Evolutionary conservation across 2,329 filamentous ascomycete species (phyloP), one percentile per base, ranked within the genome.

Genomic region (Laburnicola sp.): DNA sequence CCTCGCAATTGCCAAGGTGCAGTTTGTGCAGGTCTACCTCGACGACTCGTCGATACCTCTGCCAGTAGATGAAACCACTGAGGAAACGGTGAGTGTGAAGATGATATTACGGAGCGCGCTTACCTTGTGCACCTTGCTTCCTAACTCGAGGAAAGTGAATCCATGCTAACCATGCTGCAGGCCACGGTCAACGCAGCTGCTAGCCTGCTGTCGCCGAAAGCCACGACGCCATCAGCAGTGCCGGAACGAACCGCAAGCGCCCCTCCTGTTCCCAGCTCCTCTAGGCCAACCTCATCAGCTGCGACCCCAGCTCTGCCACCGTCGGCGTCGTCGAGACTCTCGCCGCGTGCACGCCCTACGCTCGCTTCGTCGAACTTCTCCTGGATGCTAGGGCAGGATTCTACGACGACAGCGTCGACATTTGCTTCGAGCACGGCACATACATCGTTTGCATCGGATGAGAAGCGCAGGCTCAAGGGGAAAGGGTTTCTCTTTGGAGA

Each of bases 311-410:
- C 51, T 8, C 48, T 32, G 28, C 41, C 53, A 39, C 51, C 58
- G 4, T 48, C 60, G 26, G 47, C 54, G n/a, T 48, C 59, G 7
- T 53, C 58, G 2, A 60, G 73, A 69, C 57, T 71, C 16, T 64
- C 63, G 6, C 63, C 38, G 74, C 81, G 63, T n/a, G 58, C 83
- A 21, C 80, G 86, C 22, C 87, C 86, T 3, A 83, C 80, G 0
- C 78, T 91, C 30, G 86, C 86, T 1, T 86, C 89, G 58, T 90
- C 88, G 6, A 87, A 86, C 3, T 91, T 90, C 69, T 86, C 87
- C 1, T 91, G 86, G 86, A 91, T 91, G 87, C 77, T 91, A 3
- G 70, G 69, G 11, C 66, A 71, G 32, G 71, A 71, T n/a, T 66
- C 64, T 6, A 58, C 58, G 16, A 60, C 35, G 21, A 48, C 56